phyloP scores from a whole-genome alignment of 768 basidiomycete species.

The Russula virescens region DNA sequence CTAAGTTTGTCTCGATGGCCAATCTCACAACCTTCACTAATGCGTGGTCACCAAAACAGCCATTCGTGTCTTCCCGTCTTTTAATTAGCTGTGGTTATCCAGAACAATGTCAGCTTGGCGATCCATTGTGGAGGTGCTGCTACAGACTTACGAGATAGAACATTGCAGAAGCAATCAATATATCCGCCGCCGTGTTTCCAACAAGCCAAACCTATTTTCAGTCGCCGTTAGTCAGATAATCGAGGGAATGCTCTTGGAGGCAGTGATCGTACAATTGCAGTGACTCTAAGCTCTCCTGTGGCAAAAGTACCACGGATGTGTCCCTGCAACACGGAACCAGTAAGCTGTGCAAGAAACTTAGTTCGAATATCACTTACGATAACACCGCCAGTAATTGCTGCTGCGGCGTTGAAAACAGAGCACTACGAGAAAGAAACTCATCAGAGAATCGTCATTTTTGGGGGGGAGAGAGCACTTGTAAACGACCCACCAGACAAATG shows the following conservation, averaged over 20 bases:
- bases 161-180: conserved; percentile 7
- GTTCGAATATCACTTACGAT: neutral
- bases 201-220: conserved; percentile 4
- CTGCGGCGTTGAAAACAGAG: neutral
- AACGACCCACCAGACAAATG: conserved; percentile 10
- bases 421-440: neutral
- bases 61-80: neutral
- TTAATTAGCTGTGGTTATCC: neutral
- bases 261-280: neutral
- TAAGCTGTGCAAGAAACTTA: neutral
- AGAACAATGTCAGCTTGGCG: neutral
- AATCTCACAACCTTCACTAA: conserved; percentile 25
- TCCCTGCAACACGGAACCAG: neutral
- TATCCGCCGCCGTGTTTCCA: neutral
- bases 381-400: neutral
- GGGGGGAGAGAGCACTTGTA: too few species aligned
- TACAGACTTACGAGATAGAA: neutral
- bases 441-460: too few species aligned
- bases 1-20: conserved; percentile 27
- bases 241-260: neutral
- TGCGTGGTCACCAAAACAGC: neutral
- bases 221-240: neutral
- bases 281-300: neutral
- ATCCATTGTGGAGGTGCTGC: neutral
- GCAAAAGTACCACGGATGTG: neutral